Evolutionary conservation across 495 filamentous ascomycete genomes (phyloP).

Genomic region (Patellaria atrata): DNA sequence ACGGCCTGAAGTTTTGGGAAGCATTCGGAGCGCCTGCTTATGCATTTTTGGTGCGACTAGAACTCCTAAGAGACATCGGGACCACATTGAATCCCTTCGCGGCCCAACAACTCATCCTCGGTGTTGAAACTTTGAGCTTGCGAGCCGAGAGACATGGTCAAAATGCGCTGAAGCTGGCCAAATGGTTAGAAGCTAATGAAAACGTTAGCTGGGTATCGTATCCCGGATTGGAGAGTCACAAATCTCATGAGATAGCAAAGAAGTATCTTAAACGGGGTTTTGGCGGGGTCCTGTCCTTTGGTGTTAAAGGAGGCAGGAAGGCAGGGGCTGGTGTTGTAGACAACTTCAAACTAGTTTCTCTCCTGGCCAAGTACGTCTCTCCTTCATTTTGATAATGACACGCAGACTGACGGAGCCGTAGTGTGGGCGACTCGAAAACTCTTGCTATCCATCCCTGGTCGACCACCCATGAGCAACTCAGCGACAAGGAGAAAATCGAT

Average conservation of each 20-base stretch:
- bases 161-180: conserved; percentile 69
- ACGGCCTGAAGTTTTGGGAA: conserved; percentile 95
- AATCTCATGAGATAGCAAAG: conserved; percentile 68
- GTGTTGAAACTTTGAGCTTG: conserved; percentile 80
- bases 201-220: conserved; percentile 92
- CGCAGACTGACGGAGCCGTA: conserved; percentile 18
- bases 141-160: conserved; percentile 75
- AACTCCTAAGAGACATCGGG: conserved; percentile 83
- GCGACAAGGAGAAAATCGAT: conserved; percentile 62
- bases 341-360: conserved; percentile 87
- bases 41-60: conserved; percentile 66
- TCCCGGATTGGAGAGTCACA: conserved; percentile 72
- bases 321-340: conserved; percentile 84
- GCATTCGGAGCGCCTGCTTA: conserved; percentile 80
- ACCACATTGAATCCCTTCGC: conserved; percentile 79
- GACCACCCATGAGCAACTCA: conserved; percentile 90
- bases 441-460: conserved; percentile 94
- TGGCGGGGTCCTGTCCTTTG: conserved; percentile 85
- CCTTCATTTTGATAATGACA: no score
- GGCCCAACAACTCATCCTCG: conserved; percentile 85
- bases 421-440: conserved; percentile 63
- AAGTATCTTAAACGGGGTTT: conserved; percentile 80
- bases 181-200: conserved; percentile 70
- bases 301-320: conserved; percentile 72
- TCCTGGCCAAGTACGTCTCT: conserved; percentile 52